Percentiles rank a stretch among this genome's conserved stretches.
phyloP scores from a whole-genome alignment of 2,329 filamentous ascomycete genomes.

The Fusarium sp. region DNA sequence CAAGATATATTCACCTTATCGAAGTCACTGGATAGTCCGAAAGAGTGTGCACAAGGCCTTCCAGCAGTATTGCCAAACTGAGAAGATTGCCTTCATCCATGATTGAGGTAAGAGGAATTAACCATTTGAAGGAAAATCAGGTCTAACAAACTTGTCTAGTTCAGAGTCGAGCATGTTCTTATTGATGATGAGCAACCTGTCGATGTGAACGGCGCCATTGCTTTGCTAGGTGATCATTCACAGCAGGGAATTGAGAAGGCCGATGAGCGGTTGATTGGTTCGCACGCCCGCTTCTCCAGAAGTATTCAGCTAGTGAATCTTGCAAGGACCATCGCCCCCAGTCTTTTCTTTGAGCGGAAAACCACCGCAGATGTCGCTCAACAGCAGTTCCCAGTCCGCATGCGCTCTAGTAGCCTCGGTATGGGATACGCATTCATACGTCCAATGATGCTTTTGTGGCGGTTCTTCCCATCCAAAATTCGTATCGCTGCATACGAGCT shows the following conservation, averaged over 20 bases:
- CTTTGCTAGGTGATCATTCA: not conserved
- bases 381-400: not conserved
- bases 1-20: not conserved
- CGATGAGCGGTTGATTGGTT: not conserved
- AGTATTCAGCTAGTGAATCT: not conserved
- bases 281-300: not conserved
- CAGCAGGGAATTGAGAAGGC: not conserved
- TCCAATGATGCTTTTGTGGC: not conserved
- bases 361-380: too few relatives aligned
- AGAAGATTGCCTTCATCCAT: not conserved
- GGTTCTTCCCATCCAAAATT: not conserved
- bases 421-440: not conserved
- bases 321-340: not conserved
- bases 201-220: fast-evolving
- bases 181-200: not conserved
- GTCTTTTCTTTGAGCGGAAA: not conserved
- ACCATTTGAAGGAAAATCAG: fast-evolving
- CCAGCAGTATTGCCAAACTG: not conserved
- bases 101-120: not conserved
- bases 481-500: not conserved
- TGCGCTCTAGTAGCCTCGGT: not conserved
- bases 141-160: not conserved
- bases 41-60: not conserved
- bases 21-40: not conserved
- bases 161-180: not conserved